Evolutionary conservation across 352 stramenopile species (phyloP).

Genomic region (Globisporangium spiculum): DNA sequence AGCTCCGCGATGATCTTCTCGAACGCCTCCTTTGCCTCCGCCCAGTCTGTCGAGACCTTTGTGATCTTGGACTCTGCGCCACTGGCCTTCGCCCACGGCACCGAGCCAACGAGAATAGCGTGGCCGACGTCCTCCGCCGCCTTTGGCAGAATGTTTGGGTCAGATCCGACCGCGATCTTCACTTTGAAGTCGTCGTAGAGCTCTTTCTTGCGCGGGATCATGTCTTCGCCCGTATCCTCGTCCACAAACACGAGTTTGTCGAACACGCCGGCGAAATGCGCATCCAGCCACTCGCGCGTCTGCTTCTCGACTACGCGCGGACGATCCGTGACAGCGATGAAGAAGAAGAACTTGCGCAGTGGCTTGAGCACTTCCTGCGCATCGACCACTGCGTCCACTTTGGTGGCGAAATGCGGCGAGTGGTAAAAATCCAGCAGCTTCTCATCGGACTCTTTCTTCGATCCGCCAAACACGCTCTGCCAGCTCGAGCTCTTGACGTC

Average conservation of each 20-base stretch:
- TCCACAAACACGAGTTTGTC: constrained; percentile 76
- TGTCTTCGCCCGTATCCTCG: constrained; percentile 31
- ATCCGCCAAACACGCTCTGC: constrained; percentile 28
- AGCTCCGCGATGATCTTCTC: constrained; percentile 45
- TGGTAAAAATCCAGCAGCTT: constrained; percentile 49
- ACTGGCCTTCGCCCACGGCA: constrained; percentile 40
- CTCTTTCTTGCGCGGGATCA: constrained; percentile 52
- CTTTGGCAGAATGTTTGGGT: constrained; percentile 29
- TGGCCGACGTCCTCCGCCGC: constrained; percentile 26
- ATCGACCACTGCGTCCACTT: constrained; percentile 30
- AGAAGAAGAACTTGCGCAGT: constrained; percentile 58
- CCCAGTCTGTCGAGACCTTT: constrained; percentile 12
- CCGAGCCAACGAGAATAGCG: constrained; percentile 40
- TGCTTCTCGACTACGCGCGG: constrained; percentile 57
- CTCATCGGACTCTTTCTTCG: constrained; percentile 19
- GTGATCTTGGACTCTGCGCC: not conserved
- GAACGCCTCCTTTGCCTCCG: constrained; percentile 29
- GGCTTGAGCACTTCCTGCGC: constrained; percentile 44
- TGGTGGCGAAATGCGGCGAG: constrained; percentile 41
- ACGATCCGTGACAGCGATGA: constrained; percentile 58
- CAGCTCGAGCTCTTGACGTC: constrained; percentile 31
- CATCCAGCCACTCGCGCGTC: constrained; percentile 76
- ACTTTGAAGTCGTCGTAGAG: constrained; percentile 63
- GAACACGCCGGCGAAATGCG: constrained; percentile 58
- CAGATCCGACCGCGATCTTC: constrained; percentile 50